phyloP scores from a whole-genome alignment of 2,329 filamentous ascomycete genomes.

The Acrodontium crateriforme region DNA sequence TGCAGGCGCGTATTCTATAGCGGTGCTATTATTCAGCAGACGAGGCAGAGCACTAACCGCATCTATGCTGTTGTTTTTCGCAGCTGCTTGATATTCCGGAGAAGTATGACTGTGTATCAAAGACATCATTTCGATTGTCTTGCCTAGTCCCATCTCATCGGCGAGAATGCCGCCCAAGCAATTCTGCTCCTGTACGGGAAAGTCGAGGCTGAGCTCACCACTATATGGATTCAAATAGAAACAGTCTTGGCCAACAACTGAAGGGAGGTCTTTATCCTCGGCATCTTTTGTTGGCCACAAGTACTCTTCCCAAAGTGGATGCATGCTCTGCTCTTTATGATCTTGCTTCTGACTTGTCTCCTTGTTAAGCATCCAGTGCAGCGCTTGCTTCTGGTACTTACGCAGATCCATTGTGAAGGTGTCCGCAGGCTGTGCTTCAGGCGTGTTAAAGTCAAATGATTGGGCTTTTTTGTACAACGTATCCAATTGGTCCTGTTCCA shows the following conservation, averaged over 20 bases:
- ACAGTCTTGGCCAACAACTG: conserved; percentile 48
- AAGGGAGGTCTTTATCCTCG: conserved; percentile 61
- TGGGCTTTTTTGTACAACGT: conserved; percentile 90
- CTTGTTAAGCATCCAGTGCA: conserved; percentile 94
- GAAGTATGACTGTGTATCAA: conserved; percentile 73
- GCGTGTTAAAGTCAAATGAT: conserved; percentile 88
- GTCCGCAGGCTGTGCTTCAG: conserved; percentile 67
- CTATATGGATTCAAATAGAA: conserved; percentile 98
- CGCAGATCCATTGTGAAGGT: conserved; percentile 74
- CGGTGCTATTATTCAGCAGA: conserved; percentile 42
- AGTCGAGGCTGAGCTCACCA: conserved; percentile 80
- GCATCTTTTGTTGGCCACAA: conserved; percentile 76
- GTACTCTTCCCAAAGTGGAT: conserved; percentile 96
- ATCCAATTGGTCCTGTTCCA: conserved; percentile 92
- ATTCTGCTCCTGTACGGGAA: conserved; percentile 86
- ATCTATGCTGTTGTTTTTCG: conserved; percentile 11
- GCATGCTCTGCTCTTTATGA: conserved; percentile 66
- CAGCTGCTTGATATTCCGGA: conserved; percentile 18
- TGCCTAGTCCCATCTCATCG: conserved; percentile 95
- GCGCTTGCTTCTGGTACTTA: conserved; percentile 87
- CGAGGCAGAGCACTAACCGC: conserved; percentile 50
- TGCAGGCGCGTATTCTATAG: conserved; percentile 58
- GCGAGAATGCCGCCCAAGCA: conserved; percentile 87
- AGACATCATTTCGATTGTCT: conserved; percentile 97
- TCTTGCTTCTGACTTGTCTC: conserved; percentile 65